phyloP scores from a whole-genome alignment of 2,329 filamentous ascomycete species.

The Pestalotiopsis sp. region DNA sequence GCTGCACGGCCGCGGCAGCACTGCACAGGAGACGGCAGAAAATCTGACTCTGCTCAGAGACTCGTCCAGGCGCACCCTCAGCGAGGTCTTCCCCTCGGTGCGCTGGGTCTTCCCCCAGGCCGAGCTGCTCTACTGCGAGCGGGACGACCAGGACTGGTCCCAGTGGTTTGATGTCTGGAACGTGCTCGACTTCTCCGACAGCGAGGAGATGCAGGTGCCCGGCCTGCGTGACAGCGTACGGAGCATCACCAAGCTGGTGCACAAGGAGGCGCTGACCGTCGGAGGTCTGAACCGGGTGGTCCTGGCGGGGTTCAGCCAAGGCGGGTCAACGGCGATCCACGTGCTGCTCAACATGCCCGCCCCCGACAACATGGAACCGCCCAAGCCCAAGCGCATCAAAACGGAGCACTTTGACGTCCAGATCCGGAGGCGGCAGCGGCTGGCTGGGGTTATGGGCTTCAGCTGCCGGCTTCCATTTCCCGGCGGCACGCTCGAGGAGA shows the following conservation, averaged over 20 bases:
- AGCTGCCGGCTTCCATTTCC: conserved; percentile 26
- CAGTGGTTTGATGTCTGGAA: conserved; percentile 58
- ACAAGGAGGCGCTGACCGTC: conserved; percentile 36
- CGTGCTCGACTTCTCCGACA: conserved; percentile 38
- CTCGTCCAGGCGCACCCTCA: conserved; percentile 35
- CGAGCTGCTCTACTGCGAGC: conserved; percentile 30
- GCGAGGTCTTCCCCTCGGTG: conserved; percentile 44
- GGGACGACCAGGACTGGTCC: conserved; percentile 28
- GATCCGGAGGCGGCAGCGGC: conserved; percentile 11
- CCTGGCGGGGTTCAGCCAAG: conserved; percentile 49
- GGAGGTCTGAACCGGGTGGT: conserved; percentile 41
- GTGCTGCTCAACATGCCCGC: conserved; percentile 23
- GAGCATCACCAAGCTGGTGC: conserved; percentile 34
- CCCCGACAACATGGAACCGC: neutral
- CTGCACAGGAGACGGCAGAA: conserved; percentile 32
- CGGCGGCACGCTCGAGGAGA: conserved; percentile 22
- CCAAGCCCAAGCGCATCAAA: conserved; percentile 17
- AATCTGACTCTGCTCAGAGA: conserved; percentile 33
- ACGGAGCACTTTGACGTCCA: conserved; percentile 5
- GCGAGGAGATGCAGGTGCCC: conserved; percentile 43
- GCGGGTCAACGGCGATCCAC: conserved; percentile 40
- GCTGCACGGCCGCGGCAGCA: conserved; percentile 48
- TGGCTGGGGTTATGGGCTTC: conserved; percentile 27
- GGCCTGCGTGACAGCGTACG: conserved; percentile 42
- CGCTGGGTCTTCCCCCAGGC: conserved; percentile 54